Conservation (phyloP, 495 filamentous ascomycete species). For the Penicillium cinerascens region DNA sequence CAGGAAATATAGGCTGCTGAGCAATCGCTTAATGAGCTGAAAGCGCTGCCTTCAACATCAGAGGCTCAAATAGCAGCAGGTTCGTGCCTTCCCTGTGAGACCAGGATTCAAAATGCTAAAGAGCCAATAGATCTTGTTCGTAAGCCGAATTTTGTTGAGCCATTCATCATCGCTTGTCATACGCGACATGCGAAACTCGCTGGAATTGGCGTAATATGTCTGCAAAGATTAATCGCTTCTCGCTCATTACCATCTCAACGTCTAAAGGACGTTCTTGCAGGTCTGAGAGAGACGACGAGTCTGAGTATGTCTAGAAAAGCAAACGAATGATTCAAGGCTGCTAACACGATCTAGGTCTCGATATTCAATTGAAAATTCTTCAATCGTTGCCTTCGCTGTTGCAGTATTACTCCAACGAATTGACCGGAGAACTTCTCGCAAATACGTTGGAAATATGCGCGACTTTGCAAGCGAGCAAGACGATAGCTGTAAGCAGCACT, state of each 20-base stretch:
- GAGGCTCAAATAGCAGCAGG: conserved; percentile 83
- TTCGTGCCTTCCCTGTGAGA: conserved; percentile 34
- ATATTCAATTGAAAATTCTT: conserved; percentile 93
- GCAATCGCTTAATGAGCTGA: conserved; percentile 88
- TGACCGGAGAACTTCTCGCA: conserved; percentile 76
- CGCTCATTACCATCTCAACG: conserved; percentile 68
- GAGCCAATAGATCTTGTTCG: conserved; percentile 69
- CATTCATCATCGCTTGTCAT: conserved; percentile 87
- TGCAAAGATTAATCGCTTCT: conserved; percentile 82
- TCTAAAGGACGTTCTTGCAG: conserved; percentile 79
- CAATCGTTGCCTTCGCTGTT: conserved; percentile 89
- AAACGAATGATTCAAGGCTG: not conserved
- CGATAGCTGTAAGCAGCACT: conserved; percentile 86
- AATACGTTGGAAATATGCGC: conserved; percentile 86
- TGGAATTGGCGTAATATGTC: conserved; percentile 76
- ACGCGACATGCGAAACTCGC: conserved; percentile 87
- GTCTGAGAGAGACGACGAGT: conserved; percentile 74
- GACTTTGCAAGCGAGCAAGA: conserved; percentile 83
- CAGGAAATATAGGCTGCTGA: conserved; percentile 69
- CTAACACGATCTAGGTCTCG: conserved; percentile 60
- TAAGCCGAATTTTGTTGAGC: conserved; percentile 78
- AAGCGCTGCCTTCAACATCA: conserved; percentile 67
- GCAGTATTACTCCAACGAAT: conserved; percentile 81
- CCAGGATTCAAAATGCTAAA: conserved; percentile 10
- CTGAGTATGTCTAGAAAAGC: conserved; percentile 42